A percentile compares a stretch with the other conserved stretches of the same genome.
These are phyloP conservation scores for Boletus sp. DNA, from an alignment of 768 basidiomycete genomes.

Conservation along the genomic window DNA sequence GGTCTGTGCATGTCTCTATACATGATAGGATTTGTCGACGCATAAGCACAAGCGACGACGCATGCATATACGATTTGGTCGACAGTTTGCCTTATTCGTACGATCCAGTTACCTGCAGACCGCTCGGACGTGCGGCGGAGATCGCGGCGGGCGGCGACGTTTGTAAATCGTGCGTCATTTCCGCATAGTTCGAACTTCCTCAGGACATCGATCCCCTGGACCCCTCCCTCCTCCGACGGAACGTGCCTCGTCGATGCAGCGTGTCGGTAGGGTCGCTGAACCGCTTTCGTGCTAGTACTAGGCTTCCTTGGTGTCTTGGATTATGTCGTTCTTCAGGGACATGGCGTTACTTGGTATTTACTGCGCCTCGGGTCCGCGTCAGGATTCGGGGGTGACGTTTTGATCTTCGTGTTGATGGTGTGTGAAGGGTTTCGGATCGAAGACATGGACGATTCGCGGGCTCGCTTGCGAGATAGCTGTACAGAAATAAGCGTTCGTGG, in stretches of 20 bases:
- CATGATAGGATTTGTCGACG: not conserved
- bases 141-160: not conserved
- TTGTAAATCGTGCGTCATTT: conserved; percentile 4
- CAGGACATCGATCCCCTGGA: too few species aligned
- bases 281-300: not conserved
- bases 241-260: conserved; percentile 27
- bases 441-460: not conserved
- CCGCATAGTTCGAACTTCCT: not conserved
- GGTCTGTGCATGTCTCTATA: not conserved
- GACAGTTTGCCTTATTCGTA: not conserved
- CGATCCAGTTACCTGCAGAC: too few species aligned
- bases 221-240: not conserved
- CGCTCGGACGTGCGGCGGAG: too few species aligned
- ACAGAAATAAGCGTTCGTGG: not conserved
- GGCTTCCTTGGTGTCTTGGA: not conserved
- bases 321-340: not conserved
- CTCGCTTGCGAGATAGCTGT: not conserved
- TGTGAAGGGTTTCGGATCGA: not conserved
- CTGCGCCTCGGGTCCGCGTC: conserved; percentile 5
- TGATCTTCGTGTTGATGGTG: not conserved
- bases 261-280: conserved; percentile 22
- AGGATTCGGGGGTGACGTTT: conserved; percentile 4
- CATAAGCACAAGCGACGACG: not conserved
- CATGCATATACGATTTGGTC: not conserved
- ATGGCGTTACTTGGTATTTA: too few species aligned